Evolutionary conservation across 495 filamentous ascomycete species (phyloP), one percentile per base, ranked within the genome.

Genomic region (Cryomyces antarcticus): DNA sequence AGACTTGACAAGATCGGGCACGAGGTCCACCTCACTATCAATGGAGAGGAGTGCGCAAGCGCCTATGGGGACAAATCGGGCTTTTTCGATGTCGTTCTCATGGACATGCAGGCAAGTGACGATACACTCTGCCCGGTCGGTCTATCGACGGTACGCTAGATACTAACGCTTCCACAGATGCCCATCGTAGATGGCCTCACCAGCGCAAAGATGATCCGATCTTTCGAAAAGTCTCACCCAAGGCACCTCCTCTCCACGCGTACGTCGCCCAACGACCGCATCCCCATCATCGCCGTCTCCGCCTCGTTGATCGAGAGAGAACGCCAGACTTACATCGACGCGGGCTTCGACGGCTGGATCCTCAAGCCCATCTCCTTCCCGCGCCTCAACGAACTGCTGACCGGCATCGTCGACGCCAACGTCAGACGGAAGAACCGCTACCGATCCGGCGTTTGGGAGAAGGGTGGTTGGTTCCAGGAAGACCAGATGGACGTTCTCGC

Each of bases 341-440:
- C 72, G 3, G 87, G 87, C 0, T 93, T 93, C 50, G 87, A 95
- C 48, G 87, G 82, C 34, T 95, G 84, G 82, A 82, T 93, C 41
- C 47, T 64, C 17, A 64, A 64, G 42, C 61, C 61, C 5, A 61
- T 64, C 10, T 48, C 54, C 6, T 61, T 64, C 42, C 5, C 31
- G 28, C 54, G 61, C 5, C 49, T 64, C 9, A 46, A 33, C 30
- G 56, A 59, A 43, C 52, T 64, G 24, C 51, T 64, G 50, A 46
- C 39, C 5, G 59, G 58, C n/a, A 59, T 64, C 39, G 57, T 62
- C 0, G 55, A 62, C 28, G 4, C 12, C 3, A 38, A 48, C 4
- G 35, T 49, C 2, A 50, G 59, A 9, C 28, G 42, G 13, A 46
- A 46, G 5, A 56, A 54, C 29, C 47, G 62, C 6, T 62, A 62